phyloP scores from a whole-genome alignment of 306 rosid genomes.

The Quercus rubra region DNA sequence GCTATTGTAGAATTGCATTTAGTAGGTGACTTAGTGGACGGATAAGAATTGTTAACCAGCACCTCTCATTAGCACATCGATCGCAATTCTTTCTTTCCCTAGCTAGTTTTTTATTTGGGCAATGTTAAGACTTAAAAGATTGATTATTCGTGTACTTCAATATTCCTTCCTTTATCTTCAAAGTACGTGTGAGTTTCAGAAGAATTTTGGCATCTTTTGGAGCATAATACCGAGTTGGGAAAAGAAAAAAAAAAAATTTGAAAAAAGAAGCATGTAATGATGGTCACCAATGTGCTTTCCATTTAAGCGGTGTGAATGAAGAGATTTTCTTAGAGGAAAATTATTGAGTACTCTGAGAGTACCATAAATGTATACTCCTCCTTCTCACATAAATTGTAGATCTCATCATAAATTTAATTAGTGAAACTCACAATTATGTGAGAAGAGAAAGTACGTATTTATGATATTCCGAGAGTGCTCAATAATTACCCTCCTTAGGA shows the following conservation, averaged over 20 bases:
- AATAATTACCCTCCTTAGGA: too few relatives aligned
- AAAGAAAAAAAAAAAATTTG: background rate
- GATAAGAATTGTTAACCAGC: background rate
- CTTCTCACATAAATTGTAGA: accelerated
- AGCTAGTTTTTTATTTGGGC: background rate
- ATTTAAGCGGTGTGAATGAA: too few relatives aligned
- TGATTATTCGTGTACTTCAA: background rate
- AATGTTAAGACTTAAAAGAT: background rate
- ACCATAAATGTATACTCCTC: accelerated
- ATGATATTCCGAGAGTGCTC: too few relatives aligned
- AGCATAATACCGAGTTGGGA: background rate
- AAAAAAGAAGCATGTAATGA: too few relatives aligned
- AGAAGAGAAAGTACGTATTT: too few relatives aligned
- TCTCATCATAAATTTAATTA: too few relatives aligned
- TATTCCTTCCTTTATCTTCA: background rate
- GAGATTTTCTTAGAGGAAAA: too few relatives aligned
- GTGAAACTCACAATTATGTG: too few relatives aligned
- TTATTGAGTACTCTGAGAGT: too few relatives aligned
- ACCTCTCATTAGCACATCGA: background rate
- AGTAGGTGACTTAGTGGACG: background rate
- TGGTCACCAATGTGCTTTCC: too few relatives aligned
- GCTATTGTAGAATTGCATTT: background rate
- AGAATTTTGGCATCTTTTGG: background rate
- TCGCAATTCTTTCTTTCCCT: background rate
- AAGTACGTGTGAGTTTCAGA: background rate